Base-by-base conservation (phyloP, 768 basidiomycete species). In the Phylloporus sp. region DNA sequence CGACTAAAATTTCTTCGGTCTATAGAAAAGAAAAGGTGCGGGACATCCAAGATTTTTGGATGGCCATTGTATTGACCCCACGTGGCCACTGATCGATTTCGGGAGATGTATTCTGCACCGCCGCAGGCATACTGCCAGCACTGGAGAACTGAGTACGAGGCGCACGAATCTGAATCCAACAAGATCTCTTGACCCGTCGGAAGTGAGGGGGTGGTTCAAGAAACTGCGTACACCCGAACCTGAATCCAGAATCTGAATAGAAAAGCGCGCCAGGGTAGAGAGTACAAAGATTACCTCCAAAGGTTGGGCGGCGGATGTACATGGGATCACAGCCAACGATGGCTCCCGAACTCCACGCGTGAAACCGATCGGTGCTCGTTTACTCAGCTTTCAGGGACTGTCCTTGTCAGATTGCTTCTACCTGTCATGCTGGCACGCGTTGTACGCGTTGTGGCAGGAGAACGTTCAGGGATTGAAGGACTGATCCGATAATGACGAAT, bases 1-100 rank as follows among this genome's bases (percentile, higher is more conserved):
- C 11, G 42, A 5, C 28, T 5, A 15, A 18, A 28, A 5, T 27
- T 46, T 52, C 36, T 35, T 12, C 10, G 28, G 49, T 43, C 41
- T 29, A 23, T 51, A 44, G 51, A 50, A 32, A 15, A 15, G 50
- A 50, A 32, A 15, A 15, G 50, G 48, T 3, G 47, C 26, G 32
- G 49, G 49, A 32, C 18, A 18, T 18, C 11, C 28, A 29, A 6
- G 15, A 41, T 24, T 16, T 24, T 23, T 41, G 39, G 39, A 20
- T 31, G 7, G 35, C 18, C 36, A 12, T 11, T 22, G 38, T 39
- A 39, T 12, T 10, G 38, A 22, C 22, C 5, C 24, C 40, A 41
- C 40, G 40, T 41, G 40, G 40, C 29, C 29, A 15, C 2, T 40
- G 39, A 40, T 40, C 24, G 23, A 41, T 41, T 16, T 26, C 24